phyloP scores from a whole-genome alignment of 495 filamentous ascomycete species.

The Talaromyces thailandensis region DNA sequence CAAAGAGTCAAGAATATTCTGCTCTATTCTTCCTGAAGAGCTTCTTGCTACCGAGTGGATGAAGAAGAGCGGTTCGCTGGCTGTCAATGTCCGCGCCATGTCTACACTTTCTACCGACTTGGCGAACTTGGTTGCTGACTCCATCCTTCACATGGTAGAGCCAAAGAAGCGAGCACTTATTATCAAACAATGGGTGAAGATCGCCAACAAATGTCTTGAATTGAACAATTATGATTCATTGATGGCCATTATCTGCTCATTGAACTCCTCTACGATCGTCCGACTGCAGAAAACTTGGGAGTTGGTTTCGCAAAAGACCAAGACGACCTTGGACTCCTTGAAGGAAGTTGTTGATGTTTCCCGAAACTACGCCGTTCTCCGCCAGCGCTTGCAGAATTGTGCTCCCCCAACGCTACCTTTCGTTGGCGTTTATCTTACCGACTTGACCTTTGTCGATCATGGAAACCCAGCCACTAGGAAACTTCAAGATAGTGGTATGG shows the following conservation, averaged over 20 bases:
- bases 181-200: conserved; percentile 99
- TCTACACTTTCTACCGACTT: conserved; percentile 85
- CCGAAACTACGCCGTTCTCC: conserved; percentile 86
- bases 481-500: conserved; percentile 49
- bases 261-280: conserved; percentile 84
- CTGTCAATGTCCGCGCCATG: conserved; percentile 93
- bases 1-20: conserved; percentile 90
- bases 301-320: conserved; percentile 74
- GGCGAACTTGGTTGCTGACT: conserved; percentile 91
- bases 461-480: conserved; percentile 66
- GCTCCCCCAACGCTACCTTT: conserved; percentile 93
- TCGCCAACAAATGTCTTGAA: conserved; percentile 76
- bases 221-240: conserved; percentile 94
- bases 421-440: conserved; percentile 93
- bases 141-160: conserved; percentile 77
- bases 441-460: conserved; percentile 68
- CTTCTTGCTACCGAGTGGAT: conserved; percentile 92
- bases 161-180: conserved; percentile 81
- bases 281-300: conserved; percentile 96
- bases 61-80: conserved; percentile 66
- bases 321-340: conserved; percentile 65
- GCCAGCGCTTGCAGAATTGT: conserved; percentile 75
- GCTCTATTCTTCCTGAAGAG: conserved; percentile 85
- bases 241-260: conserved; percentile 91
- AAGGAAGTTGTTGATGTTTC: conserved; percentile 78